Conservation (phyloP, 495 filamentous ascomycete genomes). For the Cercophora sp. region DNA sequence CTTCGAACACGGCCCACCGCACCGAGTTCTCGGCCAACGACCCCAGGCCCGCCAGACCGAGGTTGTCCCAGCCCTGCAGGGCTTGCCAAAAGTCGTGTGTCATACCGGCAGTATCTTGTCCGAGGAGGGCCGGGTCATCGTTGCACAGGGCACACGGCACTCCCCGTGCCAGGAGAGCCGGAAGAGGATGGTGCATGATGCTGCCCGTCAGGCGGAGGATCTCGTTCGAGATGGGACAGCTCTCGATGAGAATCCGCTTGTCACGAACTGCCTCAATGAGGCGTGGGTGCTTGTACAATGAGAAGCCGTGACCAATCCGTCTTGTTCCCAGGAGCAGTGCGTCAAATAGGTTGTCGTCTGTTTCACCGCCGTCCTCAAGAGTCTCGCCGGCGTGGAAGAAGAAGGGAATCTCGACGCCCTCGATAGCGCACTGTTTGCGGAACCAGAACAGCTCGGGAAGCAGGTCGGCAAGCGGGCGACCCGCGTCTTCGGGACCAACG, state of each 20-base stretch:
- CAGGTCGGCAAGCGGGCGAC: conserved; percentile 69
- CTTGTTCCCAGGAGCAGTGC: conserved; percentile 82
- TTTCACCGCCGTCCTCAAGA: conserved; percentile 68
- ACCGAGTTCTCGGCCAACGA: conserved; percentile 90
- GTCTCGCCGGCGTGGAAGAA: conserved; percentile 92
- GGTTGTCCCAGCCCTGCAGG: conserved; percentile 77
- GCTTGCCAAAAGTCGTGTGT: conserved; percentile 92
- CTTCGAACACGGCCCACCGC: conserved; percentile 82
- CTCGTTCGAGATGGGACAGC: conserved; percentile 82
- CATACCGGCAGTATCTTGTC: conserved; percentile 70
- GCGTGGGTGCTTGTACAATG: conserved; percentile 85
- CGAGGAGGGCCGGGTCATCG: conserved; percentile 79
- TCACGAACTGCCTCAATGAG: conserved; percentile 83
- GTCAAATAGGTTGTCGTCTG: conserved; percentile 86
- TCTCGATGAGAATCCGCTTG: conserved; percentile 81
- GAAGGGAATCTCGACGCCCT: conserved; percentile 84
- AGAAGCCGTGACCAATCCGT: conserved; percentile 84
- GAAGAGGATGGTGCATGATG: conserved; percentile 75
- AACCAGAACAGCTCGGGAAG: conserved; percentile 90
- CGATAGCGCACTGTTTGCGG: conserved; percentile 72
- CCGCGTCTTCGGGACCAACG: conserved; percentile 79
- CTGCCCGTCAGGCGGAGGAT: conserved; percentile 63
- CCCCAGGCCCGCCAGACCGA: conserved; percentile 77
- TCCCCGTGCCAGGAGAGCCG: conserved; percentile 78
- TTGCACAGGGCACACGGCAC: conserved; percentile 75